A percentile compares a stretch with the other conserved stretches of the same genome.
phyloP scores from a whole-genome alignment of 108 stramenopile species.

The Cyclostephanos tholiformis region DNA sequence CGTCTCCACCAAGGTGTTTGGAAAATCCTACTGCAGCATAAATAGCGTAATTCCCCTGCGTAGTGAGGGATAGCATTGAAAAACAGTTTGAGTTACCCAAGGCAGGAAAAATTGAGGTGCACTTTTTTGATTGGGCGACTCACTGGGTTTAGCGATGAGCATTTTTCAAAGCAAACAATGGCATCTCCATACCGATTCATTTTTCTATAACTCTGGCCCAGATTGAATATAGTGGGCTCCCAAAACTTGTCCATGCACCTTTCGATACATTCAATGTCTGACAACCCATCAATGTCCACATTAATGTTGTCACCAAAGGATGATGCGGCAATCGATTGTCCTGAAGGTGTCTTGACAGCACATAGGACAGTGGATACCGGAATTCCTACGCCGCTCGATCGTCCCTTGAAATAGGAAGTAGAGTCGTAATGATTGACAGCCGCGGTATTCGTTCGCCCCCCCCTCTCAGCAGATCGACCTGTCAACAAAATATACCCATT shows the following conservation, averaged over 20 bases:
- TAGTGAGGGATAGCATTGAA: conserved; percentile 9
- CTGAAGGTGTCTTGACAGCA: conserved; percentile 45
- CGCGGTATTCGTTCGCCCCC: not conserved
- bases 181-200: conserved; percentile 76
- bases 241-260: conserved; percentile 73
- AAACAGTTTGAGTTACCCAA: not conserved
- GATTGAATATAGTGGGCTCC: conserved; percentile 94
- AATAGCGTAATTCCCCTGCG: conserved; percentile 58
- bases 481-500: conserved; percentile 40
- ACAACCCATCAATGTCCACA: conserved; percentile 5
- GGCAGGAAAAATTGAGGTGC: too few relatives aligned
- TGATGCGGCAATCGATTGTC: conserved; percentile 32
- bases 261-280: conserved; percentile 56
- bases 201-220: conserved; percentile 91
- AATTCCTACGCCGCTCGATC: conserved; percentile 14
- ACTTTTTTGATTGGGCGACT: too few relatives aligned
- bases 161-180: conserved; percentile 72
- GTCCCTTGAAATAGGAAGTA: conserved; percentile 12
- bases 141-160: conserved; percentile 62
- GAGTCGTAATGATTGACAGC: not conserved
- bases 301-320: conserved; percentile 9
- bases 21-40: conserved; percentile 89
- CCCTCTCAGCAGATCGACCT: not conserved
- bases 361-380: conserved; percentile 38
- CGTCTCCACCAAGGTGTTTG: conserved; percentile 71